Conservation (phyloP, 306 rosid genomes). For the Psophocarpus tetragonolobus region DNA sequence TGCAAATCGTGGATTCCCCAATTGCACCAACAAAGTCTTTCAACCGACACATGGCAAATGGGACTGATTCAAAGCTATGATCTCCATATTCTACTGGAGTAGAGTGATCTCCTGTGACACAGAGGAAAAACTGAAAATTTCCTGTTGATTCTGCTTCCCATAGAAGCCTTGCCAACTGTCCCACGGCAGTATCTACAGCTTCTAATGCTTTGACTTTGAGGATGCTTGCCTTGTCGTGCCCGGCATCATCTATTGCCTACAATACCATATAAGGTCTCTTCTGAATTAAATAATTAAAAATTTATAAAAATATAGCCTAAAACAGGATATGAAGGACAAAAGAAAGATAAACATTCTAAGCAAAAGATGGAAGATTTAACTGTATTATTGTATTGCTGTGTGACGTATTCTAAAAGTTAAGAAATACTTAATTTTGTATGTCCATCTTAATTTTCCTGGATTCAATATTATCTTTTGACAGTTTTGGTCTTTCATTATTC, state of each 20-base stretch:
- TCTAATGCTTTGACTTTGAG: conserved; percentile 84
- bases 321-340: neutral
- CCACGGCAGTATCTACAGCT: conserved; percentile 84
- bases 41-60: conserved; percentile 72
- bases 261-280: conserved; percentile 31
- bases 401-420: neutral
- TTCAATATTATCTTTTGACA: neutral
- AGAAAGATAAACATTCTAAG: neutral
- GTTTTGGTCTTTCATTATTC: conserved; percentile 16
- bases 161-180: conserved; percentile 84
- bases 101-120: conserved; percentile 92
- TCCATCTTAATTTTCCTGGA: neutral
- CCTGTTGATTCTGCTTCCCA: conserved; percentile 83
- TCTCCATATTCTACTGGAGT: conserved; percentile 99
- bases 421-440: neutral
- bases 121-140: conserved; percentile 62
- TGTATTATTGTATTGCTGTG: neutral
- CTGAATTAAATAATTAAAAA: conserved; percentile 9
- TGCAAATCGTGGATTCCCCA: conserved; percentile 62
- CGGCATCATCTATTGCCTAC: conserved; percentile 98
- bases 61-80: conserved; percentile 96
- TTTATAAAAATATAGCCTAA: neutral
- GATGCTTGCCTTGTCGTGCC: conserved; percentile 85
- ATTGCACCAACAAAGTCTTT: conserved; percentile 68
- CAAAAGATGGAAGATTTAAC: neutral